Evolutionary conservation across 176 grass and related monocot species (phyloP), one percentile per base, ranked within the genome.

Genomic region (Melocanna baccifera): DNA sequence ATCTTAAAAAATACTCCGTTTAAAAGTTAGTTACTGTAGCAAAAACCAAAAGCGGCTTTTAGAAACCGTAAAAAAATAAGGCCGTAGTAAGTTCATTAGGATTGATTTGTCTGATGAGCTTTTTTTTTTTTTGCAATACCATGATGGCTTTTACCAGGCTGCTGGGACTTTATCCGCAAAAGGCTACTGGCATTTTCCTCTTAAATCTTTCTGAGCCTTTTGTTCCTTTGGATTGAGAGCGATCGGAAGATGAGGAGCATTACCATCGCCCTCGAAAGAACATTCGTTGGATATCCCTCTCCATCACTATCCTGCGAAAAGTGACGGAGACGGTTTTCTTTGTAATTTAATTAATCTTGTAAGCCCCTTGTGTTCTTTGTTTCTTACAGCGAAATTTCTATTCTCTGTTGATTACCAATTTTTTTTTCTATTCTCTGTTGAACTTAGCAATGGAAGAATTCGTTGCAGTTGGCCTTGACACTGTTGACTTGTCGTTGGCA

Each of bases 401-500:
- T n/a, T 67, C 23, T 2, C 22, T 2, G 16, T 64, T 73, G 67
- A 86, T n/a, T n/a, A n/a, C n/a, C n/a, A n/a, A n/a, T n/a, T n/a
- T n/a, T n/a, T n/a, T 79, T 80, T 72, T 80, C 50, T 68, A 25
- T n/a, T 67, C 23, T 2, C 22, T 2, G 16, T 64, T 73, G 67
- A 86, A 73, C 46, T 55, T 45, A 29, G 1, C 53, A n/a, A 29
- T 1, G 22, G 20, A 73, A 78, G 67, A 65, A 70, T 36, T 52
- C 18, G 19, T 43, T 79, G 81, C 10, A 34, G 43, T 73, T 79
- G 39, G 62, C 56, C 13, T 65, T 83, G 25, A 78, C 25, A 69
- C 65, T 84, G 56, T 75, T 66, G 61, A 81, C 62, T 47, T 59
- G 69, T 81, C 57, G 59, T 12, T 62, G 39, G 10, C 39, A 45